Conservation (phyloP, 1,284 basidiomycete genomes). For the Microbotryomycetes sp. region DNA sequence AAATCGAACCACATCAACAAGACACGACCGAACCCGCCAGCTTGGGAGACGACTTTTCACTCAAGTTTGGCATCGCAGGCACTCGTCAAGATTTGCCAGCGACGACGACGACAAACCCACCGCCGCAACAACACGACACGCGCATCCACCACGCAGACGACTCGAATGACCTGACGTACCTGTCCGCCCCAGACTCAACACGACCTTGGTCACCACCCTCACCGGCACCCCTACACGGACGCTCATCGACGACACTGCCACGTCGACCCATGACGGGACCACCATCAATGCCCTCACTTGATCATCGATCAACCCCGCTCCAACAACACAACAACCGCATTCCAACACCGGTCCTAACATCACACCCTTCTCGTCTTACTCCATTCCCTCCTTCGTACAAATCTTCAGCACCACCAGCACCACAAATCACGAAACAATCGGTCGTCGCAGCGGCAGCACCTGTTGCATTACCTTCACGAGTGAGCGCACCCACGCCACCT, state of each 20-base stretch:
- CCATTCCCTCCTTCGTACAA: background rate
- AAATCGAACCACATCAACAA: background rate
- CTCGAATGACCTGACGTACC: slow-evolving; percentile 18
- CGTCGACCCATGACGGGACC: background rate
- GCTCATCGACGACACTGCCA: background rate
- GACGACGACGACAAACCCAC: background rate
- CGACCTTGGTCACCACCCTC: background rate
- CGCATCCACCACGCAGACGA: slow-evolving; percentile 1
- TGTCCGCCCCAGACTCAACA: slow-evolving; percentile 14
- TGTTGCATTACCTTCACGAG: background rate
- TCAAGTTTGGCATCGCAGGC: slow-evolving; percentile 7
- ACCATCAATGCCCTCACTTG: background rate
- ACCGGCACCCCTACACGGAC: background rate
- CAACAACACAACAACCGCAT: background rate
- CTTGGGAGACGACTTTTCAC: slow-evolving; percentile 12
- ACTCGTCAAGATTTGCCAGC: background rate
- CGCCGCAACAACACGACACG: background rate
- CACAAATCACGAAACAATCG: background rate
- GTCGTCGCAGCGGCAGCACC: background rate
- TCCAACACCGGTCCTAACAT: background rate
- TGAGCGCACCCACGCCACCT: background rate
- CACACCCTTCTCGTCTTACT: background rate
- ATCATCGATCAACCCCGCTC: background rate
- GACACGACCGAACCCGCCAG: background rate
- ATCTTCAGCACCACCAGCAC: background rate